phyloP scores from a whole-genome alignment of 2,329 filamentous ascomycete genomes.

The Colletotrichum lentis region DNA sequence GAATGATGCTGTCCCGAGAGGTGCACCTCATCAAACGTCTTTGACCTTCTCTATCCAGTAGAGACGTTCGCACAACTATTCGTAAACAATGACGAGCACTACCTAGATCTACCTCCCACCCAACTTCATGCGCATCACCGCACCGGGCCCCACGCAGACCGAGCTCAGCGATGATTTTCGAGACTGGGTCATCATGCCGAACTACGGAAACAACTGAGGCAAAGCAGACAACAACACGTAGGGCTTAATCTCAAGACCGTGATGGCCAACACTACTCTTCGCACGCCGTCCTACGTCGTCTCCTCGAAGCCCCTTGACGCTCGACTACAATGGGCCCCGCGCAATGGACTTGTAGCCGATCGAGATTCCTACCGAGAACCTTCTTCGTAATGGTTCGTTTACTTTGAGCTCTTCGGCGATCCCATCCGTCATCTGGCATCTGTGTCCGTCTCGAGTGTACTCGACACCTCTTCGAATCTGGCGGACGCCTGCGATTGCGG shows the following conservation, averaged over 20 bases:
- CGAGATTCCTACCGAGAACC: constrained; percentile 4
- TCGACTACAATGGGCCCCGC: neutral
- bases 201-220: neutral
- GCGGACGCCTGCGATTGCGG: neutral
- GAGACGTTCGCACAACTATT: neutral
- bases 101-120: neutral
- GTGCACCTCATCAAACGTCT: neutral
- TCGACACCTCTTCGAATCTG: neutral
- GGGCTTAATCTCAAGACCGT: neutral
- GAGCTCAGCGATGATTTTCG: neutral
- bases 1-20: constrained; percentile 22
- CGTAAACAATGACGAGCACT: neutral
- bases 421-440: constrained; percentile 19
- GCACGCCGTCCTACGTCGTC: neutral
- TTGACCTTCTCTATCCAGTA: neutral
- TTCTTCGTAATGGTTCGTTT: neutral
- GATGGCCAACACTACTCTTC: neutral
- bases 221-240: neutral
- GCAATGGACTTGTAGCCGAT: neutral
- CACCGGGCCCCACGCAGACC: neutral
- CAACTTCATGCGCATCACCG: neutral
- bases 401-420: neutral
- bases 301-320: neutral
- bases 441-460: too few relatives aligned
- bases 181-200: neutral